phyloP scores from a whole-genome alignment of 2,329 filamentous ascomycete species.

The Ophiostoma fasciatum region DNA sequence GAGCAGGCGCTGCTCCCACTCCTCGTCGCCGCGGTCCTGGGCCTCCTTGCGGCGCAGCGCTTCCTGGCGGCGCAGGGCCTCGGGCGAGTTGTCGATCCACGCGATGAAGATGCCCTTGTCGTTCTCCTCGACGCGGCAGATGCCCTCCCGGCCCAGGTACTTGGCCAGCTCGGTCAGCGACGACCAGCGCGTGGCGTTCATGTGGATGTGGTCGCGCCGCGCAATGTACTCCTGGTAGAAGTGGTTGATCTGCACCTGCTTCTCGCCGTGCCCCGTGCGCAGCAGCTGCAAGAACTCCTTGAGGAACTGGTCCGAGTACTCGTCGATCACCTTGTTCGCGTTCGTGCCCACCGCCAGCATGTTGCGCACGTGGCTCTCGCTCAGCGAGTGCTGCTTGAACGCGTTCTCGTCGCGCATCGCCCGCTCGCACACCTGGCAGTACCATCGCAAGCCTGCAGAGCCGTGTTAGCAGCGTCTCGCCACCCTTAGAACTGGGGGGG shows the following conservation, averaged over 20 bases:
- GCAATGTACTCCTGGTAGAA: constrained; percentile 94
- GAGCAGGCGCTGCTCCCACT: constrained; percentile 71
- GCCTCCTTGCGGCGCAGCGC: constrained; percentile 71
- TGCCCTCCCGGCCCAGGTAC: constrained; percentile 67
- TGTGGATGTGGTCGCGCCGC: constrained; percentile 67
- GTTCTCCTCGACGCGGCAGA: constrained; percentile 81
- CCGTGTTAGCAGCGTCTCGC: too few species aligned
- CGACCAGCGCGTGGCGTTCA: constrained; percentile 86
- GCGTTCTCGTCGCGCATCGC: constrained; percentile 72
- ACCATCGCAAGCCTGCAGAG: constrained; percentile 70
- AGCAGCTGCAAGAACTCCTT: constrained; percentile 66
- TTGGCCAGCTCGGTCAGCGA: constrained; percentile 85
- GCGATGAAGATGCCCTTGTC: constrained; percentile 72
- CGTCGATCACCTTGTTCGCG: constrained; percentile 66
- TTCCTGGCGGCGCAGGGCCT: constrained; percentile 66
- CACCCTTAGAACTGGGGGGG: too few species aligned
- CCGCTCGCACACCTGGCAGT: constrained; percentile 68
- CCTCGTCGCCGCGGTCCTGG: constrained; percentile 81
- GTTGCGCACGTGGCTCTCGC: constrained; percentile 76
- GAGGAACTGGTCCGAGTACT: constrained; percentile 67
- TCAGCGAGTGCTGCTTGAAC: constrained; percentile 77
- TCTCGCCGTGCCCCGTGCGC: constrained; percentile 77
- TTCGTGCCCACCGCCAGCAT: constrained; percentile 83
- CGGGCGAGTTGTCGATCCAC: constrained; percentile 86
- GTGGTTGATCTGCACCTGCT: constrained; percentile 73